These are phyloP conservation scores for Hypericum androsaemum DNA, from an alignment of 345 rosid genomes.

Conservation along the genomic window DNA sequence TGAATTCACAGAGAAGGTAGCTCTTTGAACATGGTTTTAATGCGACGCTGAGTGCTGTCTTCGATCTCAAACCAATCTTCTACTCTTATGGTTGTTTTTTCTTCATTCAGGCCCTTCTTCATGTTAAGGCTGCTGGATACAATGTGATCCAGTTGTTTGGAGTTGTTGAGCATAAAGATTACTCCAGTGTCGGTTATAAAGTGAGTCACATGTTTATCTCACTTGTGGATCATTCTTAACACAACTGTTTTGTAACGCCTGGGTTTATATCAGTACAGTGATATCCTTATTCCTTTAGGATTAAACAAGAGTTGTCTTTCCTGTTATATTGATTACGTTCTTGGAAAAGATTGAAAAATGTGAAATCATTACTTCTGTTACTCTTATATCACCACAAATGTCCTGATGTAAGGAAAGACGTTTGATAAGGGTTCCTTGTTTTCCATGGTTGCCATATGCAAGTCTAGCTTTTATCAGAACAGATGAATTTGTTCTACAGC, in stretches of 20 bases:
- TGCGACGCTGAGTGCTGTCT: neutral
- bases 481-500: neutral
- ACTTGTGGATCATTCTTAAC: slow-evolving; percentile 4
- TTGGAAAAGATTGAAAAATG: too few relatives aligned
- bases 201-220: slow-evolving; percentile 34
- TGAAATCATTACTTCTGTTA: too few relatives aligned
- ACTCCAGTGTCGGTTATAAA: slow-evolving; percentile 83
- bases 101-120: slow-evolving; percentile 70
- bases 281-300: too few relatives aligned
- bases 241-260: slow-evolving; percentile 2
- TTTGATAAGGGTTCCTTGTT: too few relatives aligned
- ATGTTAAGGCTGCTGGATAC: slow-evolving; percentile 80
- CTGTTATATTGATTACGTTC: too few relatives aligned
- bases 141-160: slow-evolving; percentile 92
- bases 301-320: too few relatives aligned
- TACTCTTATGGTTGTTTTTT: slow-evolving; percentile 5
- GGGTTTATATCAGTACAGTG: too few relatives aligned
- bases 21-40: slow-evolving; percentile 12
- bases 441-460: too few relatives aligned
- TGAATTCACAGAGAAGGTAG: slow-evolving; percentile 74
- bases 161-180: slow-evolving; percentile 88
- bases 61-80: slow-evolving; percentile 5
- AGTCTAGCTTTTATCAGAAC: too few relatives aligned
- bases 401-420: too few relatives aligned
- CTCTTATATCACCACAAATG: too few relatives aligned